Evolutionary conservation across 2,329 filamentous ascomycete species (phyloP), one percentile per base, ranked within the genome.

Genomic region (Aspergillus chevalieri): DNA sequence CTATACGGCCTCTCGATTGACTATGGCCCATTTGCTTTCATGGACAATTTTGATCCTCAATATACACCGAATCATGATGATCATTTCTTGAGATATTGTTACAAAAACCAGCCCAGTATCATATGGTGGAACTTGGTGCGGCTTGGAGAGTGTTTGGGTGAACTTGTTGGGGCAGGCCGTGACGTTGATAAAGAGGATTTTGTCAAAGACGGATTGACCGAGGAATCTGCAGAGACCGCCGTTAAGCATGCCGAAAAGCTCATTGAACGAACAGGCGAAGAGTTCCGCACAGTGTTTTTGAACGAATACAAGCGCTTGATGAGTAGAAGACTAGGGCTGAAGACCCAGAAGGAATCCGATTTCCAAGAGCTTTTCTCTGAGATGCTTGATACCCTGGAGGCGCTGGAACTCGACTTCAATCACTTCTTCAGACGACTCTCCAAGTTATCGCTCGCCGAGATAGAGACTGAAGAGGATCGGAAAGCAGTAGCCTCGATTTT

Each of bases 21-120:
- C 70, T 98, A 91, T 65, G 93, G 93, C 0, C 93, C 93, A 0
- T 98, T 98, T 62, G 93, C 93, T 4, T 98, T 98, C 69, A 86
- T 98, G 75, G 93, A 98, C 67, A 90, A 91, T 63, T 98, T 97
- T 63, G 92, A 98, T 62, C 92, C 92, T 0, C 76, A 79, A 14
- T 98, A 97, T 68, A 98, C 93, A 0, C 93, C 93, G 1, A 98
- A 98, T 65, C 93, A 98, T 66, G 93, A 98, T 68, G 93, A 98
- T 64, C 79, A 86, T 64, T 80, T 86, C 73, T 75, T 95, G 26
- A 82, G 93, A 43, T 98, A 98, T 67, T 85, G 84, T 57, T 98
- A 97, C 75, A 85, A 85, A 57, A 95, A 95, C 66, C 93, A 98
- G 65, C 91, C 93, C 0, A 91, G 85, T 41, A 87, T 98, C 50